These are phyloP conservation scores for Cyclanthera cordifolia DNA, from an alignment of 306 rosid species.

Conservation along the genomic window DNA sequence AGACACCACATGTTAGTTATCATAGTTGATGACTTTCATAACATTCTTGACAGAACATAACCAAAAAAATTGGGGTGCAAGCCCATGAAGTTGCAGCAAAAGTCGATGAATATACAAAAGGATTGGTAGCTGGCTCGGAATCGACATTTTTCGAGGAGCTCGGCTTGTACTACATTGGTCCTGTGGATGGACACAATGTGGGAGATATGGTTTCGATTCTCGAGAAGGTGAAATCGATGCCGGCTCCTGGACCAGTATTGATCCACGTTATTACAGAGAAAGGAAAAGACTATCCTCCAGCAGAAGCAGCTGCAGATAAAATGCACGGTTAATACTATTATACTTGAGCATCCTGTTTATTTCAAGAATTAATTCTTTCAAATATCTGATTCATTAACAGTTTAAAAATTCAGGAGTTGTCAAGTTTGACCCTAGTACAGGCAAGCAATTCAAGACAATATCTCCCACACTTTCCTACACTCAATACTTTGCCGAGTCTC, in stretches of 20 bases:
- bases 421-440: slow-evolving; percentile 69
- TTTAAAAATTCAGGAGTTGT: slow-evolving; percentile 37
- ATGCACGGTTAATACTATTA: slow-evolving; percentile 45
- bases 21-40: too few species aligned
- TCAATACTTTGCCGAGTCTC: slow-evolving; percentile 65
- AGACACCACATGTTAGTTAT: too few species aligned
- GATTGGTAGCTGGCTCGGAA: slow-evolving; percentile 41
- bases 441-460: slow-evolving; percentile 55
- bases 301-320: slow-evolving; percentile 64
- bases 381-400: too few species aligned
- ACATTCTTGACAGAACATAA: slow-evolving; percentile 28
- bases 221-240: slow-evolving; percentile 46
- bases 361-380: too few species aligned
- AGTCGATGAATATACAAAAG: slow-evolving; percentile 57
- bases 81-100: slow-evolving; percentile 69
- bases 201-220: slow-evolving; percentile 55
- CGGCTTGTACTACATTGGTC: slow-evolving; percentile 64
- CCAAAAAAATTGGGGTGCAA: slow-evolving; percentile 49
- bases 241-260: slow-evolving; percentile 66
- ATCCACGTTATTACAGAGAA: slow-evolving; percentile 75
- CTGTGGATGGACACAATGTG: slow-evolving; percentile 68
- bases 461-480: slow-evolving; percentile 57
- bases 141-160: slow-evolving; percentile 68
- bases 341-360: too few species aligned
- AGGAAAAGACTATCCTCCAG: slow-evolving; percentile 90